phyloP scores from a whole-genome alignment of 2,329 filamentous ascomycete species.

The Penicillium sp. region DNA sequence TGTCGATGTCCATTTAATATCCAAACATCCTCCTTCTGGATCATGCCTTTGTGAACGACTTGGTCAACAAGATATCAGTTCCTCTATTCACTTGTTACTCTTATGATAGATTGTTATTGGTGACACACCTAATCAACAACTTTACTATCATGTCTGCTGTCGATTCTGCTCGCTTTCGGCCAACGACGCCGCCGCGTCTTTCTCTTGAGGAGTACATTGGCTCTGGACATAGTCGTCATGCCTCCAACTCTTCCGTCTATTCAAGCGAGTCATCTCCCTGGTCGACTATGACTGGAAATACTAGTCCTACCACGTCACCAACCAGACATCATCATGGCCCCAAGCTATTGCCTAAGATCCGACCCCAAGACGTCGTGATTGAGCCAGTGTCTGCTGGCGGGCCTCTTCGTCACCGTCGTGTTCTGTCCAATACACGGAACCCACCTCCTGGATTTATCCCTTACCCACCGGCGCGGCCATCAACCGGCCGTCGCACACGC shows the following conservation, averaged over 20 bases:
- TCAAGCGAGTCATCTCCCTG: constrained; percentile 69
- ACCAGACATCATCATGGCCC: constrained; percentile 74
- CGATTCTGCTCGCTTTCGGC: constrained; percentile 45
- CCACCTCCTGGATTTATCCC: constrained; percentile 51
- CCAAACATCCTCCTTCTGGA: constrained; percentile 26
- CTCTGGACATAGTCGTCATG: constrained; percentile 58
- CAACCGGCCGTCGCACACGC: constrained; percentile 47
- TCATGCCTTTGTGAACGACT: constrained; percentile 24
- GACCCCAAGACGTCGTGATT: constrained; percentile 77
- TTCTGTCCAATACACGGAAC: constrained; percentile 55
- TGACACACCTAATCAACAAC: constrained; percentile 23
- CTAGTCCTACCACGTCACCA: constrained; percentile 68
- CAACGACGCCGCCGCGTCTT: constrained; percentile 45
- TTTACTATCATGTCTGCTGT: constrained; percentile 44
- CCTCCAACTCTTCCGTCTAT: constrained; percentile 65
- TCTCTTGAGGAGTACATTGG: constrained; percentile 35
- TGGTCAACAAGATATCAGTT: constrained; percentile 6
- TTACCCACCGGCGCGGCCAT: constrained; percentile 49
- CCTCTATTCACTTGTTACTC: constrained; percentile 20
- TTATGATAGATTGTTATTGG: constrained; percentile 15
- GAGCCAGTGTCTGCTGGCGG: constrained; percentile 54
- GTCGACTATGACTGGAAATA: constrained; percentile 66
- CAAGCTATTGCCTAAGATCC: constrained; percentile 79
- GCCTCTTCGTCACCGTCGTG: constrained; percentile 59
- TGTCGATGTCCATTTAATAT: constrained; percentile 41